A percentile compares a stretch with the other conserved stretches of the same genome.
Conservation (phyloP, 768 basidiomycete species). For the Exidia glandulosa region DNA sequence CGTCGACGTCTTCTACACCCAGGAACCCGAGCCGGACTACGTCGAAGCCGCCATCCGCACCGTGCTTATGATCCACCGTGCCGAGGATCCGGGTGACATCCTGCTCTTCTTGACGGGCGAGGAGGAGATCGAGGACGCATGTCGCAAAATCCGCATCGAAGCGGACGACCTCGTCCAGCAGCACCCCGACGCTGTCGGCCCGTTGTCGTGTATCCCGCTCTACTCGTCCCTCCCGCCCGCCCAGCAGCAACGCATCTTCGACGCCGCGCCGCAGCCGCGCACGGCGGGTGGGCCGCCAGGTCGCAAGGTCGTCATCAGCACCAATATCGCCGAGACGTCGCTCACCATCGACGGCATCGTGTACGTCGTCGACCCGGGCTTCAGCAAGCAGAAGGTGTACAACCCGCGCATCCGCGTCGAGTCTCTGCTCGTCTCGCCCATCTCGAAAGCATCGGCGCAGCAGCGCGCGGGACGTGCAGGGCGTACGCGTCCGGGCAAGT, state of each 20-base stretch:
- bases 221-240: constrained; percentile 91
- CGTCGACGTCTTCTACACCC: constrained; percentile 90
- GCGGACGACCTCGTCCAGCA: constrained; percentile 72
- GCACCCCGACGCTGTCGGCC: constrained; percentile 69
- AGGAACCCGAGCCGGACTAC: constrained; percentile 89
- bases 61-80: constrained; percentile 93
- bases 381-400: constrained; percentile 97
- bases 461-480: constrained; percentile 95
- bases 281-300: constrained; percentile 65
- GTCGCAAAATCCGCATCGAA: constrained; percentile 84
- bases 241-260: constrained; percentile 96
- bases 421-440: constrained; percentile 83
- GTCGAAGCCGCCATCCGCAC: constrained; percentile 95
- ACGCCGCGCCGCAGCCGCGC: constrained; percentile 61
- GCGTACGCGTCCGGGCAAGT: constrained; percentile 91
- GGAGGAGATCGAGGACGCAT: constrained; percentile 96
- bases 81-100: constrained; percentile 87
- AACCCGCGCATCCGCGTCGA: constrained; percentile 96
- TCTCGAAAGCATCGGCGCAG: constrained; percentile 93
- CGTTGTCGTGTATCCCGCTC: constrained; percentile 80
- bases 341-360: constrained; percentile 98
- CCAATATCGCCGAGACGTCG: constrained; percentile 96
- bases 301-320: constrained; percentile 88
- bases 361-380: constrained; percentile 97
- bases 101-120: constrained; percentile 95